Evolutionary conservation across 176 grass and related monocot species (phyloP).

Genomic region (Echinochloa phyllopogon): DNA sequence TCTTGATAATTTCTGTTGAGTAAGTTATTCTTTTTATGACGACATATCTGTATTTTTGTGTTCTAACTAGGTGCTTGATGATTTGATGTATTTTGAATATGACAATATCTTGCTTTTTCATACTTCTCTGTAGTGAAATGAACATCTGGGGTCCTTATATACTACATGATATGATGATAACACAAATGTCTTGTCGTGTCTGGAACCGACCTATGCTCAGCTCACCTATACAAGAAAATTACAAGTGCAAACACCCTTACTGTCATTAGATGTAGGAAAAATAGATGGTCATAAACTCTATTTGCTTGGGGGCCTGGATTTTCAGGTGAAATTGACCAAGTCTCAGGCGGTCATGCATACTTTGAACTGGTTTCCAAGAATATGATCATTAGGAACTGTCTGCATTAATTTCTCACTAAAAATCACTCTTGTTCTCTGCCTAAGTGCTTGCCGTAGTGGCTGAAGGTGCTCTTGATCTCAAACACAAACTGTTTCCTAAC

Average conservation of each 20-base stretch:
- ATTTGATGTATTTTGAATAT: background rate
- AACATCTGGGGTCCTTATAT: background rate
- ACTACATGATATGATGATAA: conserved; percentile 8
- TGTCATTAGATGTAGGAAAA: background rate
- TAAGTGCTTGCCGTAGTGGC: background rate
- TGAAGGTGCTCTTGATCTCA: background rate
- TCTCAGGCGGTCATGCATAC: background rate
- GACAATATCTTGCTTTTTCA: background rate
- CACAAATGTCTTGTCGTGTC: background rate
- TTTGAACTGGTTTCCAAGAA: background rate
- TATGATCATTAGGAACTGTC: background rate
- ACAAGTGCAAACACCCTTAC: background rate
- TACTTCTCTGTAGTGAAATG: background rate
- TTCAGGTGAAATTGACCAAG: background rate
- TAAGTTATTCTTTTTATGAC: background rate
- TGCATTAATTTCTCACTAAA: background rate
- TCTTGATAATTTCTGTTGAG: background rate
- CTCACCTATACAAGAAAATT: background rate
- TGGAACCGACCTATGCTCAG: background rate
- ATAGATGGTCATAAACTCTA: background rate
- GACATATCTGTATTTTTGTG: background rate
- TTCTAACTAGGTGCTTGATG: background rate
- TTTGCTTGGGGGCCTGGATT: conserved; percentile 3
- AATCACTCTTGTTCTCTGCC: background rate
- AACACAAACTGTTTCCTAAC: background rate